Percentiles rank a stretch among this genome's conserved stretches.
These are phyloP conservation scores for Lodderomyces metapsilosis DNA, from an alignment of 1,139 yeast genomes.

Conservation along the genomic window DNA sequence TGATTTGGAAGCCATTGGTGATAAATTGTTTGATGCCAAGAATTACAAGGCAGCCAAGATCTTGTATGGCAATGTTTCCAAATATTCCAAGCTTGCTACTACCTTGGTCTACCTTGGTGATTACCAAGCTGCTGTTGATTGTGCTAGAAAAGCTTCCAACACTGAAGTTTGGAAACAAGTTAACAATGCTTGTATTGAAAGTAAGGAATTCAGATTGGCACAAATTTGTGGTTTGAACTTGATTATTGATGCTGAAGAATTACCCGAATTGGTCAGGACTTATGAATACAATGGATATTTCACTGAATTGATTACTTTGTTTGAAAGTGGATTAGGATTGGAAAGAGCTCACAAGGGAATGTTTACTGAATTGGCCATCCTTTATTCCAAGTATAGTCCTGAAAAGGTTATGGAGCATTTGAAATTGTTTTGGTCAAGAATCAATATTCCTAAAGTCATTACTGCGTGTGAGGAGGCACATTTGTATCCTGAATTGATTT, in stretches of 20 bases:
- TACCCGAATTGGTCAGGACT: slow-evolving; percentile 82
- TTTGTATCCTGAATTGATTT: slow-evolving; percentile 93
- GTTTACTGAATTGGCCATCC: slow-evolving; percentile 93
- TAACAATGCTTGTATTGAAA: slow-evolving; percentile 92
- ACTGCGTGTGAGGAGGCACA: slow-evolving; percentile 93
- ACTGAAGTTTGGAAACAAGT: slow-evolving; percentile 96
- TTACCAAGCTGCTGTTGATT: slow-evolving; percentile 95
- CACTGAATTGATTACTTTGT: slow-evolving; percentile 84
- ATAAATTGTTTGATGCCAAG: slow-evolving; percentile 74
- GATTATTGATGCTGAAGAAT: slow-evolving; percentile 96
- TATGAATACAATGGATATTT: slow-evolving; percentile 92
- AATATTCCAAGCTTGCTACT: slow-evolving; percentile 93
- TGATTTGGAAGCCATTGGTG: slow-evolving; percentile 89
- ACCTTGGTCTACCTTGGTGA: slow-evolving; percentile 89
- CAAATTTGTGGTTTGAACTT: slow-evolving; percentile 98
- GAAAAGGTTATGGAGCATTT: slow-evolving; percentile 93
- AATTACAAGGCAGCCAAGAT: slow-evolving; percentile 93
- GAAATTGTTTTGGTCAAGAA: slow-evolving; percentile 96
- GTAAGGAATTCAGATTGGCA: slow-evolving; percentile 92
- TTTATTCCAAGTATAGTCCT: slow-evolving; percentile 89
- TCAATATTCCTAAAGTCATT: slow-evolving; percentile 95
- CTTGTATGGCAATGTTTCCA: slow-evolving; percentile 80
- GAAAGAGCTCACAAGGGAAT: slow-evolving; percentile 99
- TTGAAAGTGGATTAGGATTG: slow-evolving; percentile 92
- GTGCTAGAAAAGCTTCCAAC: slow-evolving; percentile 97